Conservation (phyloP, 176 grass and related monocot genomes). For the Themeda triandra region DNA sequence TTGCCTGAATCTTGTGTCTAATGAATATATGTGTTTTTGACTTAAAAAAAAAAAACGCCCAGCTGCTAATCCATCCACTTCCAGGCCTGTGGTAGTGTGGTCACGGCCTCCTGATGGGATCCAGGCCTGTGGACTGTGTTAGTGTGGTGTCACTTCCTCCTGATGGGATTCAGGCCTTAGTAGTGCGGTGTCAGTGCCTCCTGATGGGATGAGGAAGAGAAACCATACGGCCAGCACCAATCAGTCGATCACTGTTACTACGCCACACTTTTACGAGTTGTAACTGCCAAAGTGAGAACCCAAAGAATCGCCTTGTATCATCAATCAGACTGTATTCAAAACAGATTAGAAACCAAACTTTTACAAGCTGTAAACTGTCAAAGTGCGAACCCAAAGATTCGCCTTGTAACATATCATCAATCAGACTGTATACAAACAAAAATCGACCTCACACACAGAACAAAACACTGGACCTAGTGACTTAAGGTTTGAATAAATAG, state of each 20-base stretch:
- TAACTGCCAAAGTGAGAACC: not conserved
- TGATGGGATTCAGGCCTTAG: no score
- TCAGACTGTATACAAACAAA: conserved; percentile 7
- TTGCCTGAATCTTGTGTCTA: no score
- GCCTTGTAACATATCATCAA: no score
- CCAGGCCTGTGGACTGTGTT: not conserved
- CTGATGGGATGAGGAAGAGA: not conserved
- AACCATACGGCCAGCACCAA: not conserved
- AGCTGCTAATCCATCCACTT: not conserved
- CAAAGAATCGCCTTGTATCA: no score
- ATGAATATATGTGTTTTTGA: no score
- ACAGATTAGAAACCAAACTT: no score
- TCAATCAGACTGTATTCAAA: no score
- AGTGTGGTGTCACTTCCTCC: no score
- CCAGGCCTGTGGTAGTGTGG: not conserved
- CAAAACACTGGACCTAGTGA: not conserved
- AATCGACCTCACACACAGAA: not conserved
- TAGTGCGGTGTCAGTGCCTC: not conserved
- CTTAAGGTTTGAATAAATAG: not conserved
- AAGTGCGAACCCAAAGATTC: no score
- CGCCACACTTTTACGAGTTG: not conserved
- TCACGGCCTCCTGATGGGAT: no score
- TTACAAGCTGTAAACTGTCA: no score
- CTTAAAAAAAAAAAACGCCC: no score
- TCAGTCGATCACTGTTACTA: not conserved